These are phyloP conservation scores for Zangia roseola DNA, from an alignment of 768 basidiomycete species.

Conservation along the genomic window DNA sequence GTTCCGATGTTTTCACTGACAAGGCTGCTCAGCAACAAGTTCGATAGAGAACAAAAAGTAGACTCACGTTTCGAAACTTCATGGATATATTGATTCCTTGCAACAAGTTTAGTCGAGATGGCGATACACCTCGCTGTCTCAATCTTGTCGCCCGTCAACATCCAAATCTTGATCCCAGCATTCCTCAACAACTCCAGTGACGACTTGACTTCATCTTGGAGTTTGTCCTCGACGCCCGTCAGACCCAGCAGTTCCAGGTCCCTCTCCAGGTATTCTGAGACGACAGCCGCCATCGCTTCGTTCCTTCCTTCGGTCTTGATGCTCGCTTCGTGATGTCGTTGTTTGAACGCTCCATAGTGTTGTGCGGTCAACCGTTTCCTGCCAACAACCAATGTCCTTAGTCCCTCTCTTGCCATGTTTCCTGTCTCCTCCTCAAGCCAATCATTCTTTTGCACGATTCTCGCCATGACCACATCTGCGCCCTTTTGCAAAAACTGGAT, in stretches of 20 bases:
- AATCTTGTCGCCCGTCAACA: constrained; percentile 99
- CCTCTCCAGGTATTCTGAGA: constrained; percentile 75
- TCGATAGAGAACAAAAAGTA: neutral
- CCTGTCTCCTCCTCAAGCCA: constrained; percentile 99
- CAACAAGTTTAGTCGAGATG: constrained; percentile 94
- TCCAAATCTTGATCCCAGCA: constrained; percentile 99
- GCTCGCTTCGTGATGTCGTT: constrained; percentile 72
- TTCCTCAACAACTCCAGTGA: constrained; percentile 92
- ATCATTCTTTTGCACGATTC: constrained; percentile 93
- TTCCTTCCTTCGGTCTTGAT: constrained; percentile 76
- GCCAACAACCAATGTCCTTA: constrained; percentile 92
- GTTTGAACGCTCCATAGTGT: constrained; percentile 72
- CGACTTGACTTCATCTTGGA: constrained; percentile 95
- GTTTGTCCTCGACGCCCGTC: constrained; percentile 98
- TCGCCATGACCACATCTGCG: constrained; percentile 97
- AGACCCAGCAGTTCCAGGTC: constrained; percentile 91
- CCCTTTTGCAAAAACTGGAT: constrained; percentile 94
- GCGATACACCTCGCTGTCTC: constrained; percentile 99
- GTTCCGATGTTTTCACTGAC: constrained; percentile 82
- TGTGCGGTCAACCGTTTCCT: constrained; percentile 71
- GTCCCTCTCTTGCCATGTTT: constrained; percentile 96
- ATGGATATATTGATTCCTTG: constrained; percentile 95
- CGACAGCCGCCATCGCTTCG: constrained; percentile 75
- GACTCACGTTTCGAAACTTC: constrained; percentile 84
- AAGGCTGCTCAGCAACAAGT: constrained; percentile 4